Conservation (phyloP, 176 grass and related monocot species). For the Pharus latifolius region DNA sequence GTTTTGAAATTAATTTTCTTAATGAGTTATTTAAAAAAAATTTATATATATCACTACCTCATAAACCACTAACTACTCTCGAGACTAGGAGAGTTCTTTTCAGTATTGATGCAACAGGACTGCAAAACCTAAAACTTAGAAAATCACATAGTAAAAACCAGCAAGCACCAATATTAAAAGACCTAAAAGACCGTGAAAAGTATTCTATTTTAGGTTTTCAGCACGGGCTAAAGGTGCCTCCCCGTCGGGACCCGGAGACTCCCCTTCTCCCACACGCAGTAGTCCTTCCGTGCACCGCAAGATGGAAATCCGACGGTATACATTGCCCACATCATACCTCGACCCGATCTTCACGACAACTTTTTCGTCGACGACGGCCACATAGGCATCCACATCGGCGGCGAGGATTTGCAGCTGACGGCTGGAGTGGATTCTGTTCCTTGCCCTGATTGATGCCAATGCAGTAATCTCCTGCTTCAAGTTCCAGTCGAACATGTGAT, state of each 20-base stretch:
- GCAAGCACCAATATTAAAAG: background rate
- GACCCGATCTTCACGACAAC: slow-evolving; percentile 54
- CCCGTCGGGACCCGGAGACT: slow-evolving; percentile 24
- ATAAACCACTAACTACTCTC: too few species aligned
- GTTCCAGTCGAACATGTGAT: slow-evolving; percentile 67
- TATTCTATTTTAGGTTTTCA: background rate
- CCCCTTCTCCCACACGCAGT: slow-evolving; percentile 71
- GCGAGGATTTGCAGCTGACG: slow-evolving; percentile 48
- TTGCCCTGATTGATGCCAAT: slow-evolving; percentile 29
- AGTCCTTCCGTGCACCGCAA: slow-evolving; percentile 34
- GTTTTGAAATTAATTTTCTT: too few species aligned
- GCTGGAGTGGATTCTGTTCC: slow-evolving; percentile 37
- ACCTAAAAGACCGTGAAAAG: background rate
- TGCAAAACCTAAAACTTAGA: too few species aligned
- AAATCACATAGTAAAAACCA: background rate
- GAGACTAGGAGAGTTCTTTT: too few species aligned
- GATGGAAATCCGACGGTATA: slow-evolving; percentile 42
- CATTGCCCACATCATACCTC: slow-evolving; percentile 40
- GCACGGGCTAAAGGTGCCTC: slow-evolving; percentile 4
- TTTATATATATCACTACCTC: too few species aligned
- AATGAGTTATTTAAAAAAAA: too few species aligned
- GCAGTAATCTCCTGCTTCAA: slow-evolving; percentile 51
- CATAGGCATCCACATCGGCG: slow-evolving; percentile 43
- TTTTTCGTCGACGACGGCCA: slow-evolving; percentile 57
- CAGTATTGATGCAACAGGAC: too few species aligned